These are phyloP conservation scores for Ophiostoma piceae DNA, from an alignment of 2,329 filamentous ascomycete genomes.

Conservation along the genomic window DNA sequence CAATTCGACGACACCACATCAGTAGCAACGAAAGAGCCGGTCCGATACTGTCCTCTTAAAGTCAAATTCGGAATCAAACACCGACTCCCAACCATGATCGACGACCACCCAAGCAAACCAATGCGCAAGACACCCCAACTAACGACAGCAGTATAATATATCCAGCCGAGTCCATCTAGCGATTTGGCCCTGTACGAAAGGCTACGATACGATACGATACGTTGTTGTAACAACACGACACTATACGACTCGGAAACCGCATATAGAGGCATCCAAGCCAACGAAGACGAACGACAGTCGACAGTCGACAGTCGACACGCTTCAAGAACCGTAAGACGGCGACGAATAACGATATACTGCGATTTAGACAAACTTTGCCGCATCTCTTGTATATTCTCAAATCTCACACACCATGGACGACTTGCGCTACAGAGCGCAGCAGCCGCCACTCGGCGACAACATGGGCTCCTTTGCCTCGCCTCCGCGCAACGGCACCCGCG, in stretches of 20 bases:
- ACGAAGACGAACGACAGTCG: not conserved
- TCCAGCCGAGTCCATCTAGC: slow-evolving; percentile 14
- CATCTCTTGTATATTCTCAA: not conserved
- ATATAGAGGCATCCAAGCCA: slow-evolving; percentile 16
- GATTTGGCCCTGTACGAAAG: slow-evolving; percentile 19
- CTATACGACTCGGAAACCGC: slow-evolving; percentile 22
- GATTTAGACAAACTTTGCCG: not conserved
- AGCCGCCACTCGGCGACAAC: slow-evolving; percentile 71
- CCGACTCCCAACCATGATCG: too few relatives aligned
- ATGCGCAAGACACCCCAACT: not conserved
- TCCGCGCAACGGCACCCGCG: slow-evolving; percentile 62
- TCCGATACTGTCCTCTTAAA: too few relatives aligned
- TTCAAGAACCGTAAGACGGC: not conserved
- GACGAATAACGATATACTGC: not conserved
- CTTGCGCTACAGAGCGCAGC: slow-evolving; percentile 70
- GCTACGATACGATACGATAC: slow-evolving; percentile 27
- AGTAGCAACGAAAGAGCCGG: too few relatives aligned
- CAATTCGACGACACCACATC: too few relatives aligned
- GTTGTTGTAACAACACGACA: slow-evolving; percentile 28
- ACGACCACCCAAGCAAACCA: not conserved
- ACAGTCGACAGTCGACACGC: too few relatives aligned
- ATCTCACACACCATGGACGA: slow-evolving; percentile 53
- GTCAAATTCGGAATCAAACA: too few relatives aligned
- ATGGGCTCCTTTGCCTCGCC: slow-evolving; percentile 72
- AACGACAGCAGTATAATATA: slow-evolving; percentile 24